Evolutionary conservation across 345 rosid species (phyloP), one percentile per base, ranked within the genome.

Genomic region (Orychophragmus violaceus): DNA sequence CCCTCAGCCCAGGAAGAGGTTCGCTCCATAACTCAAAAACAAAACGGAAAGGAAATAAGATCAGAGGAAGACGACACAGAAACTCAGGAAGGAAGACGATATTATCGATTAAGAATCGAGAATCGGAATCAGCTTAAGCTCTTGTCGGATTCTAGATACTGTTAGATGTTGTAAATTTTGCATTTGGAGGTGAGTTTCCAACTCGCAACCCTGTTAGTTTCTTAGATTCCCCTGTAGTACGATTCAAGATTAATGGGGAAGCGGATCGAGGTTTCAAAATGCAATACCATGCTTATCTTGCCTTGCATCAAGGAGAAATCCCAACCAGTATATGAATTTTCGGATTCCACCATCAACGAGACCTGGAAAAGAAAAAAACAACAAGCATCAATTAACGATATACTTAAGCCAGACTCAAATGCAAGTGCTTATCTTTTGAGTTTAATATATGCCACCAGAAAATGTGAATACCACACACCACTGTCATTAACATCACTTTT

Each of bases 301-400:
- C 97, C 91, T 81, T 86, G 98, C 32, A 79, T 72, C 80, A 93
- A 44, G 56, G 86, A 82, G 80, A 93, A 93, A 81, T 93, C 97
- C 98, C 98, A 93, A 66, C 96, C 98, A 71, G 90, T 84, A 70
- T 88, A 93, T 0, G 98, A 93, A 80, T 93, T 93, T 64, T 88
- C 70, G 1, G 97, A 81, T 54, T 93, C 98, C 83, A 90, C 98
- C 4, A 66, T 57, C 77, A 93, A 68, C n/a, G 83, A 82, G 55
- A 93, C 85, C 98, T 90, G 62, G 5, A 71, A n/a, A 76, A n/a
- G n/a, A n/a, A 75, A 58, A 21, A 21, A 68, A 53, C 22, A 62
- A 25, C 16, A 50, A 58, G 29, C 58, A 64, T 59, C 35, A 72
- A 46, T 68, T 48, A 51, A 14, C 5, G 35, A 45, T 32, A 45